Percentiles rank a stretch among this genome's conserved stretches.
These are phyloP conservation scores for Globisporangium recalcitrans DNA, from an alignment of 352 stramenopile species.

Conservation along the genomic window DNA sequence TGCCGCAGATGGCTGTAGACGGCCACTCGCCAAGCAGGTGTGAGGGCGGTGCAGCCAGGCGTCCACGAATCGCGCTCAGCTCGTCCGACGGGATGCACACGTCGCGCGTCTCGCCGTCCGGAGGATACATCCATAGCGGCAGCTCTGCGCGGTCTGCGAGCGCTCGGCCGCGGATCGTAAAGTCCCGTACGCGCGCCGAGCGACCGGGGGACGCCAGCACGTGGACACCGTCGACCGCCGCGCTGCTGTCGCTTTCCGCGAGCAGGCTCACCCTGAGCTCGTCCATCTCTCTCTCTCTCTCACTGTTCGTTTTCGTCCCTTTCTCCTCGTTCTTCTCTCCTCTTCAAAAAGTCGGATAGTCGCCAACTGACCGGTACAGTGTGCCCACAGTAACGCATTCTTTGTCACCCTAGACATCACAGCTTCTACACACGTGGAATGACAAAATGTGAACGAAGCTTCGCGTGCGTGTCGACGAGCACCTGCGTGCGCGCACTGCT, in stretches of 20 bases:
- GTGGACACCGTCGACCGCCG: neutral
- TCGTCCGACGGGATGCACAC: conserved; percentile 24
- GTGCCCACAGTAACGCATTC: too few species aligned
- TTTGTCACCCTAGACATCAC: neutral
- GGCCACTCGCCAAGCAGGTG: conserved; percentile 68
- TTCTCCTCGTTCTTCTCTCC: neutral
- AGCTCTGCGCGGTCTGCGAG: conserved; percentile 20
- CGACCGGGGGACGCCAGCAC: conserved; percentile 1
- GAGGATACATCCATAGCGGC: conserved; percentile 40
- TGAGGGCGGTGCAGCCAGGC: conserved; percentile 19
- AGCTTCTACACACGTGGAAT: neutral
- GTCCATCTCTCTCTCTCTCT: conserved; percentile 30
- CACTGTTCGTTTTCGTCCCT: neutral
- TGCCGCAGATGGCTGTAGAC: conserved; percentile 89
- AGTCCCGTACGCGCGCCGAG: conserved; percentile 14
- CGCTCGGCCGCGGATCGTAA: conserved; percentile 11
- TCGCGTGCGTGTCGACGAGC: too few species aligned
- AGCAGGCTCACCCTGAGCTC: conserved; percentile 44
- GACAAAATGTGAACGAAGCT: neutral
- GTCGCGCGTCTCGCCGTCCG: conserved; percentile 28
- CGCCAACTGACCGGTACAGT: too few species aligned
- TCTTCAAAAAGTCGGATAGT: neutral
- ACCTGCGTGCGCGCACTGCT: too few species aligned
- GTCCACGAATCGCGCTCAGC: conserved; percentile 23
- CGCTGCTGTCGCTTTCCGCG: conserved; percentile 8